A percentile compares a stretch with the other conserved stretches of the same genome.
These are phyloP conservation scores for Pseudocercospora vitis DNA, from an alignment of 2,329 filamentous ascomycete species.

Conservation along the genomic window DNA sequence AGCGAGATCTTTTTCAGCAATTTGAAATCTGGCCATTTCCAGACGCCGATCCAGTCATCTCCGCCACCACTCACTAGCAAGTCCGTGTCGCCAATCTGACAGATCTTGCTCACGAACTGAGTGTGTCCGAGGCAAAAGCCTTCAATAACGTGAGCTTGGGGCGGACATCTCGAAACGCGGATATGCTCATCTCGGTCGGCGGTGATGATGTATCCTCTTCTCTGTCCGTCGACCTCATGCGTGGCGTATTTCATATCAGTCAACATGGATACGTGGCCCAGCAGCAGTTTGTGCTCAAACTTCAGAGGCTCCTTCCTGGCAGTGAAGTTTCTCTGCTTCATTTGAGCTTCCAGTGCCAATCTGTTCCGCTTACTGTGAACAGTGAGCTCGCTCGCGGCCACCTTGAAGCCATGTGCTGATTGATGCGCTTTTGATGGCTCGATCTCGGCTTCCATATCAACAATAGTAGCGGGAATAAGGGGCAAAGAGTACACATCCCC, in stretches of 20 bases:
- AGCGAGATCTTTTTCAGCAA: slow-evolving; percentile 59
- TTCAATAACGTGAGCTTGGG: slow-evolving; percentile 86
- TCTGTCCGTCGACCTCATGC: slow-evolving; percentile 45
- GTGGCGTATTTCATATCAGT: slow-evolving; percentile 67
- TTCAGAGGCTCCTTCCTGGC: slow-evolving; percentile 48
- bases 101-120: slow-evolving; percentile 78
- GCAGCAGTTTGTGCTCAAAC: slow-evolving; percentile 75
- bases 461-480: slow-evolving; percentile 52
- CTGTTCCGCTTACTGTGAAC: slow-evolving; percentile 64
- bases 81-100: slow-evolving; percentile 59
- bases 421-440: slow-evolving; percentile 30
- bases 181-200: slow-evolving; percentile 80
- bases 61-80: slow-evolving; percentile 83
- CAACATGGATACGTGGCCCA: slow-evolving; percentile 94
- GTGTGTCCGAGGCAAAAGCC: slow-evolving; percentile 84
- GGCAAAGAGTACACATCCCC: slow-evolving; percentile 92
- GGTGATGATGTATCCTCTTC: slow-evolving; percentile 63
- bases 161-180: slow-evolving; percentile 75
- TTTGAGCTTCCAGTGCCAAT: slow-evolving; percentile 57
- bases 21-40: slow-evolving; percentile 69
- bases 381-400: slow-evolving; percentile 58
- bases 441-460: slow-evolving; percentile 35
- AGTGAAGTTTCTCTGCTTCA: slow-evolving; percentile 46
- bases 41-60: slow-evolving; percentile 74
- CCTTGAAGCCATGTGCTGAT: slow-evolving; percentile 40